Conservation (phyloP, 352 stramenopile species). For the Globisporangium spiculum region DNA sequence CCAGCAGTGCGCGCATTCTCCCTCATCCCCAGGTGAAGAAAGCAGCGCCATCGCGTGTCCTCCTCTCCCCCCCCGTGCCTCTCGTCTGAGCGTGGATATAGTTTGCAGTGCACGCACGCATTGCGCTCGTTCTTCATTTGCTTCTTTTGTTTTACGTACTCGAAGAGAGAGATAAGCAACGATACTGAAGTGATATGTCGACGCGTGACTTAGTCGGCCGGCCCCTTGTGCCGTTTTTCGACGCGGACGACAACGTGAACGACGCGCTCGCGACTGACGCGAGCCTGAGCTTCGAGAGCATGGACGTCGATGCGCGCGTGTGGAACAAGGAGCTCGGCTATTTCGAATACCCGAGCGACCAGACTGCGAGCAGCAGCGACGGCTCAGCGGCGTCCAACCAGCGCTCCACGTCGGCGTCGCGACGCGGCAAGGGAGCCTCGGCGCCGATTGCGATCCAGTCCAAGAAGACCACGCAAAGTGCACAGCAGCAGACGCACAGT, state of each 20-base stretch:
- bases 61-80: not conserved
- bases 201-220: slow-evolving; percentile 44
- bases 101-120: not conserved
- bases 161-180: not conserved
- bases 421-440: slow-evolving; percentile 8
- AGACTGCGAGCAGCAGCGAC: slow-evolving; percentile 17
- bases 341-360: slow-evolving; percentile 74
- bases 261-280: slow-evolving; percentile 41
- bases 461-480: slow-evolving; percentile 9
- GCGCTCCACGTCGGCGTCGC: slow-evolving; percentile 7
- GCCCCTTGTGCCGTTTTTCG: slow-evolving; percentile 76
- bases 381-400: slow-evolving; percentile 4
- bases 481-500: slow-evolving; percentile 8
- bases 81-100: not conserved
- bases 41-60: not conserved
- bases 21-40: not conserved
- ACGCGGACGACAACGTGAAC: slow-evolving; percentile 76
- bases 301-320: slow-evolving; percentile 80
- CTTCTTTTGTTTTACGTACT: not conserved
- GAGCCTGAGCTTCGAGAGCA: slow-evolving; percentile 38
- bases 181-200: slow-evolving; percentile 11
- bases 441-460: slow-evolving; percentile 27
- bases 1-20: not conserved
- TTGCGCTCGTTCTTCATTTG: not conserved
- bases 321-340: slow-evolving; percentile 83